These are phyloP conservation scores for Cladophialophora bantiana DNA, from an alignment of 2,329 filamentous ascomycete species.

Conservation along the genomic window DNA sequence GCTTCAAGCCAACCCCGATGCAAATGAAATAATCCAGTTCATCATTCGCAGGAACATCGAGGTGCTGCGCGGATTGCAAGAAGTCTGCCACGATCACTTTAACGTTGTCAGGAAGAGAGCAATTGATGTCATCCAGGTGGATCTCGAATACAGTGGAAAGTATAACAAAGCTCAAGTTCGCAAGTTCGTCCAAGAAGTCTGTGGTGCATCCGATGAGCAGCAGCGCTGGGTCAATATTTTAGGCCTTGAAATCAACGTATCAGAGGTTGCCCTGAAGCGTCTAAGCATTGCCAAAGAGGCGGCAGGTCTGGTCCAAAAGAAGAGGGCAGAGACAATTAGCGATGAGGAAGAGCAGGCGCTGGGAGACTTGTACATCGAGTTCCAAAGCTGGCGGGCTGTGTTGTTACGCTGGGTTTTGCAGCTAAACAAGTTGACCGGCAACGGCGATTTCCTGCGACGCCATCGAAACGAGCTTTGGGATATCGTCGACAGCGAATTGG, in stretches of 20 bases:
- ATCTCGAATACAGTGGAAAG: neutral
- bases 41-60: constrained; percentile 14
- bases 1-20: neutral
- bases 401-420: neutral
- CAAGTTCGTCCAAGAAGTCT: neutral
- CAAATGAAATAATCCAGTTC: constrained; percentile 12
- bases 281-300: neutral
- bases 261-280: constrained; percentile 4
- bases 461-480: constrained; percentile 26
- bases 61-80: constrained; percentile 7
- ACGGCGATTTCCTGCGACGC: constrained; percentile 12
- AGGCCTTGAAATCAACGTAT: neutral
- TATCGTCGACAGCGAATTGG: constrained; percentile 10
- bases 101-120: neutral
- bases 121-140: neutral
- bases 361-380: neutral
- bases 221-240: constrained; percentile 1
- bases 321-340: neutral
- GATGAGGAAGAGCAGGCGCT: neutral
- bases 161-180: neutral
- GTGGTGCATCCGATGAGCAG: neutral
- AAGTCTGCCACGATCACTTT: neutral
- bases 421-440: constrained; percentile 13
- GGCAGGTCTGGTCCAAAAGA: neutral
- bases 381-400: neutral